Conservation (phyloP, 306 rosid genomes). For the Malus asiatica region DNA sequence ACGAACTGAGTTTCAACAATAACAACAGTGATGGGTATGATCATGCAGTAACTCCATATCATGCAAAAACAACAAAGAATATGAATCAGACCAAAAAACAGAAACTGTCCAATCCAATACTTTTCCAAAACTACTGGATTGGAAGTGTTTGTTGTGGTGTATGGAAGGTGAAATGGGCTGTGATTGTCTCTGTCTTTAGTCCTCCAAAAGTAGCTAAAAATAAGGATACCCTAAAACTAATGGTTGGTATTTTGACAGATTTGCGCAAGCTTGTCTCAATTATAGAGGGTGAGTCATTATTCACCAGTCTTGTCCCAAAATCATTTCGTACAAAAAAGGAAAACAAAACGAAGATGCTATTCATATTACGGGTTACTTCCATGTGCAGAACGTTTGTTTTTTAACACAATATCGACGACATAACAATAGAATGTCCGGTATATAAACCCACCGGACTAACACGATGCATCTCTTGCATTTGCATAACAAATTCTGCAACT, state of each 20-base stretch:
- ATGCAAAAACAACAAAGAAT: background rate
- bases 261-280: conserved; percentile 31
- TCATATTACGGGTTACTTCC: background rate
- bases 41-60: background rate
- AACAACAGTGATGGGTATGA: background rate
- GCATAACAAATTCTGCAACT: too few relatives aligned
- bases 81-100: background rate
- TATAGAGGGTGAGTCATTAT: conserved; percentile 14
- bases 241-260: conserved; percentile 23
- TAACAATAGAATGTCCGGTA: too few relatives aligned
- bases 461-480: too few relatives aligned
- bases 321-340: background rate
- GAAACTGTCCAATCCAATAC: background rate
- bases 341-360: background rate
- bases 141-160: background rate
- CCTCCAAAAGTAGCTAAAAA: conserved; percentile 46
- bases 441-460: too few relatives aligned
- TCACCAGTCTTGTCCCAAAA: conserved; percentile 1
- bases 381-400: background rate
- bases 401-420: too few relatives aligned
- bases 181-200: conserved; percentile 13
- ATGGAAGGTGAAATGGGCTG: conserved; percentile 7
- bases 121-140: background rate
- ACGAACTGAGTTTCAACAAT: background rate
- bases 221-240: conserved; percentile 39